Base-by-base conservation (phyloP, 768 basidiomycete genomes). In the Amanita jacksonii region DNA sequence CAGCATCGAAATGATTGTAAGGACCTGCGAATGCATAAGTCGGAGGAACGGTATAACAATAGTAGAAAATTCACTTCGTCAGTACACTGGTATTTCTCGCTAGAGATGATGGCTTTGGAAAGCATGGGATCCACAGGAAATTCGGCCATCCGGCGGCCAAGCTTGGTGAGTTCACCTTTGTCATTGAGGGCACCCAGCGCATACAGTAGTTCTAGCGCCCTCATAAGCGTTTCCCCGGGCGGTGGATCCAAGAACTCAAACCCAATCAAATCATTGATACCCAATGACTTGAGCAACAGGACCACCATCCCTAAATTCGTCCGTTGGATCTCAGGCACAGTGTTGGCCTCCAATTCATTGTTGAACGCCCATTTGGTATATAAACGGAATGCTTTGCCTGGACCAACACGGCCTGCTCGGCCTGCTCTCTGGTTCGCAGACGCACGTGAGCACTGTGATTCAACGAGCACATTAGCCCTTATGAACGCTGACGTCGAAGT, bases 231-330 rank as follows among this genome's bases (percentile, higher is more conserved):
- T 61, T 99, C 96, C 16, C 91, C 92, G 6, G 96, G 93, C 3
- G 96, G 96, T 5, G 93, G 93, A 56, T 97, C 94, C 66, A 99
- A 80, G 61, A 99, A 99, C 64, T 99, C 96, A 57, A 99, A 99
- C 15, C 89, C 89, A 52, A 99, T 87, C 20, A 98, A 77, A 63
- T 99, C 90, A 59, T 99, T 99, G 69, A 99, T 98, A 20, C 96
- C 96, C 31, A 99, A 70, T 0, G 90, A 94, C 62, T 99, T 99
- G 48, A 99, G 77, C 52, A 98, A 65, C 13, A 99, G 70, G 4
- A 99, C 93, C 9, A 93, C 92, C 79, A 85, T 91, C 40, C 86
- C 92, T 38, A 99, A 68, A 58, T 98, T 99, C 15, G 96, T 97
- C n/a, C 96, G 80, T 57, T 98, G 96, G 45, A 99, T 99, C 63